phyloP scores from a whole-genome alignment of 225 moss, liverwort and hornwort genomes.

The Sphagnum contortum region DNA sequence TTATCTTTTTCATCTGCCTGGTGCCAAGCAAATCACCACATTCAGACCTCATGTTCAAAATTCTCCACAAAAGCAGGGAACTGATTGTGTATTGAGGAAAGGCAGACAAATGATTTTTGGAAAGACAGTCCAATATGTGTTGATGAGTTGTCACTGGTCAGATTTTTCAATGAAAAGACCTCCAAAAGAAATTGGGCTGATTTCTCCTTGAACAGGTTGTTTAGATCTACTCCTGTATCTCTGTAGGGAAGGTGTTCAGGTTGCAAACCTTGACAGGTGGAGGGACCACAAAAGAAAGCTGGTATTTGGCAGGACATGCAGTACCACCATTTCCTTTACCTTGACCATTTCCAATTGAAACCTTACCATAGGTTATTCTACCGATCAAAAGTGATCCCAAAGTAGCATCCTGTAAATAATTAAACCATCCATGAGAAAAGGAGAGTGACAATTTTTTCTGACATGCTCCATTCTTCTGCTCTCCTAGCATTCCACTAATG shows the following conservation, averaged over 20 bases:
- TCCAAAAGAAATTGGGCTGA: no score
- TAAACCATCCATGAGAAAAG: neutral
- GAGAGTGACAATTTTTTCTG: neutral
- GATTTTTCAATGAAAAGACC: no score
- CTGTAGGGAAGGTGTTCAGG: neutral
- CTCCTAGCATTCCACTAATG: no score
- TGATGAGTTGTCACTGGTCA: no score
- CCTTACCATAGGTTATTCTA: conserved; percentile 72
- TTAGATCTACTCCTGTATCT: no score
- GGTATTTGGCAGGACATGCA: conserved; percentile 63
- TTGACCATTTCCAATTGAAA: conserved; percentile 60
- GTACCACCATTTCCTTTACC: conserved; percentile 43
- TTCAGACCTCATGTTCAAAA: no score
- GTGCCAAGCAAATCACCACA: conserved; percentile 7
- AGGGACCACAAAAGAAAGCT: conserved; percentile 60
- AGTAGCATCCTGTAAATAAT: conserved; percentile 51
- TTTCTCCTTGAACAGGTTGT: no score
- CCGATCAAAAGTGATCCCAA: conserved; percentile 70
- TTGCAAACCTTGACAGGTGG: conserved; percentile 60
- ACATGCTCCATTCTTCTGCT: neutral
- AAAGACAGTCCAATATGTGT: no score
- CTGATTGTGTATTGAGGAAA: no score
- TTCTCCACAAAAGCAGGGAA: no score
- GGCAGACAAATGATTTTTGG: no score
- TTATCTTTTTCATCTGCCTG: conserved; percentile 59